phyloP scores from a whole-genome alignment of 2,329 filamentous ascomycete species.

The Malbranchea zuffiana region DNA sequence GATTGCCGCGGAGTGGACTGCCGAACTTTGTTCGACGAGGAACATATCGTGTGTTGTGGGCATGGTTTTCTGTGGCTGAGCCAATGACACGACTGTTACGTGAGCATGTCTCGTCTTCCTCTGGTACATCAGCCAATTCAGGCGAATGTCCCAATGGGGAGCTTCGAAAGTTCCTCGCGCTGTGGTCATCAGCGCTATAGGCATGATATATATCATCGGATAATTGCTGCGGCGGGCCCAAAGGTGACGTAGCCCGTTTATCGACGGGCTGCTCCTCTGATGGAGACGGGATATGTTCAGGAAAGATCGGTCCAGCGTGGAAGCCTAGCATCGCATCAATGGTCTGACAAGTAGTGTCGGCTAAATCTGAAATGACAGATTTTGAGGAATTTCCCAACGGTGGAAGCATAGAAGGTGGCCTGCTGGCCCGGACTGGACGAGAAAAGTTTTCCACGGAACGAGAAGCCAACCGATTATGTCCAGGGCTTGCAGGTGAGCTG shows the following conservation, averaged over 20 bases:
- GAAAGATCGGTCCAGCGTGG: conserved; percentile 21
- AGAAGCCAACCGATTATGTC: conserved; percentile 23
- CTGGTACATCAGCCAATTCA: conserved; percentile 36
- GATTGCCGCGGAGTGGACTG: too few relatives aligned
- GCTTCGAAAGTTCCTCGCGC: conserved; percentile 29
- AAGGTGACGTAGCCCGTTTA: conserved; percentile 11
- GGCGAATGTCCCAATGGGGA: conserved; percentile 32
- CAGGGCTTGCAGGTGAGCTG: conserved; percentile 19
- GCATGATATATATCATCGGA: conserved; percentile 26
- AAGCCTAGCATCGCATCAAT: conserved; percentile 33
- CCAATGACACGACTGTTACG: conserved; percentile 24
- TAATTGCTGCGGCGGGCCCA: conserved; percentile 23
- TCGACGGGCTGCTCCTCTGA: conserved; percentile 13
- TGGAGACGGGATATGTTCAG: conserved; percentile 23
- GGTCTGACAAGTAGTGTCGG: conserved; percentile 29
- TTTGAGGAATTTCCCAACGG: conserved; percentile 32
- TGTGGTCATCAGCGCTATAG: conserved; percentile 34
- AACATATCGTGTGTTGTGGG: too few relatives aligned
- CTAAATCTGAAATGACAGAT: conserved; percentile 20
- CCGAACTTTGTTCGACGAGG: too few relatives aligned
- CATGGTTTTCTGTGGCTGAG: too few relatives aligned
- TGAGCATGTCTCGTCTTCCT: conserved; percentile 31
- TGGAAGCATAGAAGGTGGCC: conserved; percentile 31
- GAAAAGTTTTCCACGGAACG: conserved; percentile 45
- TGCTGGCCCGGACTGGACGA: conserved; percentile 37